A percentile compares a stretch with the other conserved stretches of the same genome.
These are phyloP conservation scores for Cyclotella kingstonii DNA, from an alignment of 108 stramenopile species.

Conservation along the genomic window DNA sequence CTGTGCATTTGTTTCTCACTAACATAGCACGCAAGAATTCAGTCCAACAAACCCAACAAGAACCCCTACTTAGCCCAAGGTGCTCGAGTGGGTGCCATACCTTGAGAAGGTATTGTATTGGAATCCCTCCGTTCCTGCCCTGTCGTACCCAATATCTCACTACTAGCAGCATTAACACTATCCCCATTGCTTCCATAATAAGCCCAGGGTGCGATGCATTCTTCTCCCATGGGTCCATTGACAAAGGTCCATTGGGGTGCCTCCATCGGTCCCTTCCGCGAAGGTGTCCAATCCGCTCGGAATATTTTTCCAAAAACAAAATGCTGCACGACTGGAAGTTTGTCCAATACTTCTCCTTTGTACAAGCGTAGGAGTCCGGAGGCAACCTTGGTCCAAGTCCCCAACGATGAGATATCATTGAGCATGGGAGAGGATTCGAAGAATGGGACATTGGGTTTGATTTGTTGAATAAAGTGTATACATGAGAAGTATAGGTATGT, in stretches of 20 bases:
- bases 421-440: constrained; percentile 94
- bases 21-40: not conserved
- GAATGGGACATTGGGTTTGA: constrained; percentile 89
- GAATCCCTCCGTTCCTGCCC: not conserved
- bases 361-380: constrained; percentile 77
- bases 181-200: not conserved
- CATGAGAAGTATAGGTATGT: constrained; percentile 79
- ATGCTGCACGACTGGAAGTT: constrained; percentile 93
- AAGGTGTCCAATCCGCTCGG: constrained; percentile 66
- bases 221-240: constrained; percentile 36
- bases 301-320: constrained; percentile 91
- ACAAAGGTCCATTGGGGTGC: constrained; percentile 68
- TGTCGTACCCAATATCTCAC: not conserved
- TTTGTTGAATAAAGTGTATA: constrained; percentile 76
- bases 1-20: not conserved
- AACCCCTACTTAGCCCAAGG: constrained; percentile 63
- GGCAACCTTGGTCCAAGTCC: constrained; percentile 80
- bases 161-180: not conserved
- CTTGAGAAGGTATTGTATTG: constrained; percentile 12
- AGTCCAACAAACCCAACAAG: not conserved
- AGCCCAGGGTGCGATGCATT: constrained; percentile 54
- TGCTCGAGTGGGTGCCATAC: constrained; percentile 45
- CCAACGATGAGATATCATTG: constrained; percentile 82
- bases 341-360: constrained; percentile 92
- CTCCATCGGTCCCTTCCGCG: constrained; percentile 30